phyloP scores from a whole-genome alignment of 2,329 filamentous ascomycete species.

The Hansfordia pulvinata region DNA sequence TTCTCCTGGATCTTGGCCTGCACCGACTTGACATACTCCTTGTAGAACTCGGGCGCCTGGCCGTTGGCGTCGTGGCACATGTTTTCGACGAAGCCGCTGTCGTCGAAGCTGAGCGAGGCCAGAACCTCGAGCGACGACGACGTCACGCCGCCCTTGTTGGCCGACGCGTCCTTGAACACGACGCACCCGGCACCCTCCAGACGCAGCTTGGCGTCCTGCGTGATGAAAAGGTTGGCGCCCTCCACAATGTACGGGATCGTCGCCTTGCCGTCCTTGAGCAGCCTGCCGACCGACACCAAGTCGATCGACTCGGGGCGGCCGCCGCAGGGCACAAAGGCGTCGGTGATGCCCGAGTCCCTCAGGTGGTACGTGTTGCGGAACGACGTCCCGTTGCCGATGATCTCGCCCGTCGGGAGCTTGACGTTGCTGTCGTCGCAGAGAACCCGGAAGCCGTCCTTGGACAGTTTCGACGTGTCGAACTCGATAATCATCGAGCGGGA shows the following conservation, averaged over 20 bases:
- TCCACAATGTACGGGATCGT: constrained; percentile 92
- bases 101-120: constrained; percentile 87
- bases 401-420: constrained; percentile 75
- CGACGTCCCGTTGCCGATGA: constrained; percentile 77
- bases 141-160: constrained; percentile 97
- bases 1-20: constrained; percentile 87
- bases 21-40: constrained; percentile 81
- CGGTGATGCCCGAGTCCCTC: constrained; percentile 61
- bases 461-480: constrained; percentile 77
- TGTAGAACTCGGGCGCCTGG: constrained; percentile 77
- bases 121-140: constrained; percentile 94
- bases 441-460: constrained; percentile 77
- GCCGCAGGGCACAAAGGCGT: constrained; percentile 90
- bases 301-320: constrained; percentile 95
- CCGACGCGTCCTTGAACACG: constrained; percentile 93
- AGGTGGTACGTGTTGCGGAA: constrained; percentile 99
- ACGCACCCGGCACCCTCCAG: constrained; percentile 92
- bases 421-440: constrained; percentile 84
- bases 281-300: constrained; percentile 64
- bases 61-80: constrained; percentile 76
- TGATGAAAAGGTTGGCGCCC: constrained; percentile 96
- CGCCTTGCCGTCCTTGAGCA: constrained; percentile 82
- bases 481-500: constrained; percentile 79
- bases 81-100: constrained; percentile 73
- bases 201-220: constrained; percentile 90